These are phyloP conservation scores for Tinospora cordifolia DNA, from an alignment of 164 flowering plant genomes.

Conservation along the genomic window DNA sequence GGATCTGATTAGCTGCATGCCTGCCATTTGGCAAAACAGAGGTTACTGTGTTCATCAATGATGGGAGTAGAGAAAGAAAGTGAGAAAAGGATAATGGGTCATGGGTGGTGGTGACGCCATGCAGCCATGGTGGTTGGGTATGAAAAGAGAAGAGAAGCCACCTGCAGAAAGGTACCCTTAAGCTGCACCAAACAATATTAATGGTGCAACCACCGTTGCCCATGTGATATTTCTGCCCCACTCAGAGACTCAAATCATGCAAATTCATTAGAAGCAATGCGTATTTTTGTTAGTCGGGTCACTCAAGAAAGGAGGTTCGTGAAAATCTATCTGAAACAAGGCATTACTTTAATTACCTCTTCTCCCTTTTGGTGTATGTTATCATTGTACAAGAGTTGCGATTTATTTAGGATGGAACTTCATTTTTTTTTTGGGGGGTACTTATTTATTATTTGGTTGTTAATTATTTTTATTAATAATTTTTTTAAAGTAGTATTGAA, in stretches of 20 bases:
- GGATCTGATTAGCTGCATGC: not conserved
- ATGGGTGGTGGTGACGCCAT: not conserved
- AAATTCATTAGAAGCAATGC: not conserved
- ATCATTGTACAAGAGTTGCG: no score
- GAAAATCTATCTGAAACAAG: no score
- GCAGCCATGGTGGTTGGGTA: not conserved
- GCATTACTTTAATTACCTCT: no score
- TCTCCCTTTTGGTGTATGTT: no score
- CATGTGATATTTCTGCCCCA: not conserved
- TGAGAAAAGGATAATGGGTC: not conserved
- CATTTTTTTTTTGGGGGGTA: no score
- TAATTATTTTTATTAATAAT: no score
- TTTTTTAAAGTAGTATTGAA: no score
- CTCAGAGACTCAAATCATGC: not conserved
- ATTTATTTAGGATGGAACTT: no score
- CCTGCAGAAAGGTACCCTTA: not conserved
- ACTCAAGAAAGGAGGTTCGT: not conserved
- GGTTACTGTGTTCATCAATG: not conserved
- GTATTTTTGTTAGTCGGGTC: not conserved
- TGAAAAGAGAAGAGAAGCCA: not conserved
- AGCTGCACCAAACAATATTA: slow-evolving; percentile 1
- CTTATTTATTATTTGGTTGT: no score
- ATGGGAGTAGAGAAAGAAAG: not conserved
- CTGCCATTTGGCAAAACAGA: not conserved
- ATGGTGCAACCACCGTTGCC: slow-evolving; percentile 1